Evolutionary conservation across 345 rosid genomes (phyloP).

Genomic region (Aethionema arabicum): DNA sequence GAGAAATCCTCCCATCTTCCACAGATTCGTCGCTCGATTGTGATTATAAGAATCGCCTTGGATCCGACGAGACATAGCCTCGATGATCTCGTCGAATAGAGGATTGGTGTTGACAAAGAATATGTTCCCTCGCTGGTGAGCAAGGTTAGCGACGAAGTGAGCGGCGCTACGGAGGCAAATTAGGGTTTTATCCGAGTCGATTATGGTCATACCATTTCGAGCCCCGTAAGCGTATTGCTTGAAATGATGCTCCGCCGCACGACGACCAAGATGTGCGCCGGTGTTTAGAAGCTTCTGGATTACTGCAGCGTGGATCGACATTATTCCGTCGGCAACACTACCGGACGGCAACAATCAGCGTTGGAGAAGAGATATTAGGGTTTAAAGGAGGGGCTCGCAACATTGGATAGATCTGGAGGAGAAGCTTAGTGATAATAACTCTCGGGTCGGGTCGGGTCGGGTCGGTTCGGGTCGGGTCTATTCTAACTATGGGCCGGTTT

Average conservation of each 20-base stretch:
- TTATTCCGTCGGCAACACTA: constrained; percentile 24
- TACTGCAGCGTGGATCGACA: constrained; percentile 83
- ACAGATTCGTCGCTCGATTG: constrained; percentile 53
- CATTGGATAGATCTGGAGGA: constrained; percentile 26
- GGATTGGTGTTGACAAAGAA: constrained; percentile 94
- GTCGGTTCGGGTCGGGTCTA: background rate
- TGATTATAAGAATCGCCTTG: constrained; percentile 56
- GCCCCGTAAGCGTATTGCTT: constrained; percentile 72
- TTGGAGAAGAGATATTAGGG: constrained; percentile 16
- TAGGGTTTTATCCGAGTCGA: constrained; percentile 88
- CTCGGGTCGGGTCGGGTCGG: background rate
- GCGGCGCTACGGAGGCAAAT: constrained; percentile 88
- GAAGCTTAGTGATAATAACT: constrained; percentile 2
- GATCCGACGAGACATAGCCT: constrained; percentile 73
- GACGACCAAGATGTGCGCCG: constrained; percentile 80
- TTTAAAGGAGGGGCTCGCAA: constrained; percentile 18
- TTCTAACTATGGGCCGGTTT: background rate
- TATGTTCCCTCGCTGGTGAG: constrained; percentile 56
- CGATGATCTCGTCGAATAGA: constrained; percentile 74
- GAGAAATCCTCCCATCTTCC: constrained; percentile 80
- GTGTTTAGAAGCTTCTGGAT: constrained; percentile 89
- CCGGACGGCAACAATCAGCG: constrained; percentile 24
- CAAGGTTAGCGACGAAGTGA: constrained; percentile 67
- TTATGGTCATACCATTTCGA: constrained; percentile 61
- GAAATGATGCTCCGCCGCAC: constrained; percentile 74